Evolutionary conservation across 345 rosid genomes (phyloP).

Genomic region (Linum lewisii): DNA sequence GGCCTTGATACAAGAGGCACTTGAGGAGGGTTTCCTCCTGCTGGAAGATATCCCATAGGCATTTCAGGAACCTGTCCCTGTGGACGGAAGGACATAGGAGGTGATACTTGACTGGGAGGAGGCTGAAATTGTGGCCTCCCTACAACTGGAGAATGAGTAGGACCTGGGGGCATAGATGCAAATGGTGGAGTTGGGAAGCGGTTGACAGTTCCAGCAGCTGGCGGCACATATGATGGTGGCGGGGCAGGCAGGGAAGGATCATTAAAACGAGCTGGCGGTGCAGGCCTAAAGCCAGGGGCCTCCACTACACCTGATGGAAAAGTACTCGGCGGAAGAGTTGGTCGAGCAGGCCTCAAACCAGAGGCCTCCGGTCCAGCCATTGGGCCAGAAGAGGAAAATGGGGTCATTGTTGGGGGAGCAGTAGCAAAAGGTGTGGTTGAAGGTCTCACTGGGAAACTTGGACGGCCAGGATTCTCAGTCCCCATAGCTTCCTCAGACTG

Average conservation of each 20-base stretch:
- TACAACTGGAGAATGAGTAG: conserved; percentile 30
- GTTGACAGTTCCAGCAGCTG: conserved; percentile 42
- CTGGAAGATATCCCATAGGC: conserved; percentile 58
- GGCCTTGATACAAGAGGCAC: conserved; percentile 29
- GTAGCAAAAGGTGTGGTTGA: conserved; percentile 49
- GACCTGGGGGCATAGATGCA: conserved; percentile 32
- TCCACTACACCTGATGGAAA: conserved; percentile 34
- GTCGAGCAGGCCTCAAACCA: conserved; percentile 40
- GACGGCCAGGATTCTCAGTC: conserved; percentile 57
- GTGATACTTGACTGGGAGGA: conserved; percentile 42
- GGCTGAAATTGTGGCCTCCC: conserved; percentile 48
- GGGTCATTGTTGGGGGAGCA: conserved; percentile 44
- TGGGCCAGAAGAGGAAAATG: conserved; percentile 51
- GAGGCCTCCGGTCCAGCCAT: conserved; percentile 33
- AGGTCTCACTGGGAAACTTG: conserved; percentile 46
- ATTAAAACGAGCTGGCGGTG: conserved; percentile 23
- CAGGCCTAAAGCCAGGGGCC: conserved; percentile 40
- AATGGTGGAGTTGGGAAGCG: conserved; percentile 48
- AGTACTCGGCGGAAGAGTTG: conserved; percentile 33
- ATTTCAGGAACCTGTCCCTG: conserved; percentile 40
- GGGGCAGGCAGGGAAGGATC: conserved; percentile 39
- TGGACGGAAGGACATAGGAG: conserved; percentile 33
- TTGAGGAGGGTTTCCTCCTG: conserved; percentile 27
- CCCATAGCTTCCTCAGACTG: conserved; percentile 35
- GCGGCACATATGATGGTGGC: conserved; percentile 39